A percentile compares a stretch with the other conserved stretches of the same genome.
Conservation (phyloP, 345 rosid species). For the Lumnitzera littorea region DNA sequence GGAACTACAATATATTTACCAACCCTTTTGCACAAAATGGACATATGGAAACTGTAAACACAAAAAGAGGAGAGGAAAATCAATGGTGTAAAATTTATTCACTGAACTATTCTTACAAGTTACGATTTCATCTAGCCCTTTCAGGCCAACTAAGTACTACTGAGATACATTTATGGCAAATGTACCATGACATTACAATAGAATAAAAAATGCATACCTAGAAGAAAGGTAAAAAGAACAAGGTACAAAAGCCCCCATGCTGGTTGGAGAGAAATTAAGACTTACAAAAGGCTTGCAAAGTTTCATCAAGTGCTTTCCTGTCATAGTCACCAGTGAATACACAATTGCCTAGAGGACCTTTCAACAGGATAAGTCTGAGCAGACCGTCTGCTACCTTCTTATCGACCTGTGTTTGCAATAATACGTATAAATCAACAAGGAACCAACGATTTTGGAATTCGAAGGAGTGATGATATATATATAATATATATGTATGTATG, state of each 20-base stretch:
- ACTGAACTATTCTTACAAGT: too few relatives aligned
- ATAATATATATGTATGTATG: too few relatives aligned
- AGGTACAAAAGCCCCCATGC: neutral
- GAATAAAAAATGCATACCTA: neutral
- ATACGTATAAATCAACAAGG: neutral
- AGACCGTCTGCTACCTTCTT: slow-evolving; percentile 98
- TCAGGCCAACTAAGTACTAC: too few relatives aligned
- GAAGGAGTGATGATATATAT: neutral
- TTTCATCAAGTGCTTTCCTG: slow-evolving; percentile 70
- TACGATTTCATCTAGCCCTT: too few relatives aligned
- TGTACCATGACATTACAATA: too few relatives aligned
- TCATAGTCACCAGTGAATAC: slow-evolving; percentile 93
- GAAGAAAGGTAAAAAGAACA: neutral
- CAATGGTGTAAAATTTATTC: too few relatives aligned
- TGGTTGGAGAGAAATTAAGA: slow-evolving; percentile 20
- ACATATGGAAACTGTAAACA: too few relatives aligned
- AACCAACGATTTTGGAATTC: neutral
- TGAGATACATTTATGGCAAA: too few relatives aligned
- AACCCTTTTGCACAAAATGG: too few relatives aligned
- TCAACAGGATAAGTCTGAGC: slow-evolving; percentile 83
- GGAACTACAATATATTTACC: too few relatives aligned
- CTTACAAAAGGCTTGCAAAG: slow-evolving; percentile 66
- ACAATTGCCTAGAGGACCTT: slow-evolving; percentile 91
- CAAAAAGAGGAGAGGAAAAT: too few relatives aligned
- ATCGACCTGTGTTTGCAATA: slow-evolving; percentile 53